Conservation (phyloP, 352 stramenopile species). For the Aphanomyces cochlioides region DNA sequence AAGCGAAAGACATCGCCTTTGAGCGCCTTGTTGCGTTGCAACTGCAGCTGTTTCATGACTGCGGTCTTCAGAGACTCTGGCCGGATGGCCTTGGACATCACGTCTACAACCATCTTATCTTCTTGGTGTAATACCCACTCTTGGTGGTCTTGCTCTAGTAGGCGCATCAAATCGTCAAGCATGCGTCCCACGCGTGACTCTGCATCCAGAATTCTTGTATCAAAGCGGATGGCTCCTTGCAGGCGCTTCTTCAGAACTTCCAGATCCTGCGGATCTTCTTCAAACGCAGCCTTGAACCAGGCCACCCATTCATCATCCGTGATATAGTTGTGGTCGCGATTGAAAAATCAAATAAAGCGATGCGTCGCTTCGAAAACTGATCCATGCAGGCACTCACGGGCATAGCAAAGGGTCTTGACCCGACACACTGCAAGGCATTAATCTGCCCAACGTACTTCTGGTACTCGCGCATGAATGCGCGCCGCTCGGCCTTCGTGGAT, state of each 20-base stretch:
- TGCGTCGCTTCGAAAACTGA: slow-evolving; percentile 18
- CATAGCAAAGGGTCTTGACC: slow-evolving; percentile 17
- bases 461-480: too few species aligned
- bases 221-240: slow-evolving; percentile 1
- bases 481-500: too few species aligned
- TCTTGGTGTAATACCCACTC: slow-evolving; percentile 27
- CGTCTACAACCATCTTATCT: slow-evolving; percentile 8
- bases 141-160: slow-evolving; percentile 21
- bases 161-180: slow-evolving; percentile 23
- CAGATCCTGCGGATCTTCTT: slow-evolving; percentile 17
- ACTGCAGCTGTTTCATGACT: slow-evolving; percentile 22
- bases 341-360: slow-evolving; percentile 21
- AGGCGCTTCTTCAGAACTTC: slow-evolving; percentile 16
- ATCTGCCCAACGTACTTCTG: slow-evolving; percentile 18
- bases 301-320: slow-evolving; percentile 27
- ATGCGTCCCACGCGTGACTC: slow-evolving; percentile 22
- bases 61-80: slow-evolving; percentile 11
- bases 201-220: slow-evolving; percentile 21
- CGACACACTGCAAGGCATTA: slow-evolving; percentile 5
- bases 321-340: slow-evolving; percentile 5
- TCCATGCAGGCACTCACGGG: slow-evolving; percentile 24
- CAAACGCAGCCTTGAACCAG: slow-evolving; percentile 24
- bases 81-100: slow-evolving; percentile 25
- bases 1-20: slow-evolving; percentile 21
- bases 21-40: slow-evolving; percentile 19